A percentile compares a stretch with the other conserved stretches of the same genome.
Conservation (phyloP, 176 grass and related monocot genomes). For the Triticum timopheevii region DNA sequence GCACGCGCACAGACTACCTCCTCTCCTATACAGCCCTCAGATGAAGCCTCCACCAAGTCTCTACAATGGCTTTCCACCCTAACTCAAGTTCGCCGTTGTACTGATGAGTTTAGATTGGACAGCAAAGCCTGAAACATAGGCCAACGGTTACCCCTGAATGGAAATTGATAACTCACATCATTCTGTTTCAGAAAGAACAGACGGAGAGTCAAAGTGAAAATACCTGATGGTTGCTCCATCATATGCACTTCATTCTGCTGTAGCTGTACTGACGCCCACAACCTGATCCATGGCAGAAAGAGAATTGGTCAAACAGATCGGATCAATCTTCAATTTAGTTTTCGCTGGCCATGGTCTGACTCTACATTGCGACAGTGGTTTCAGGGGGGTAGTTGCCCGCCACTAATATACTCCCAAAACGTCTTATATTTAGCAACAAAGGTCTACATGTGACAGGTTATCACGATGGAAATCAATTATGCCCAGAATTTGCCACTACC, state of each 20-base stretch:
- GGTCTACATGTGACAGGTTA: not conserved
- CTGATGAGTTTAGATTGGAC: not conserved
- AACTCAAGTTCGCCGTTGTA: not conserved
- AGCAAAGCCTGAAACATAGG: not conserved
- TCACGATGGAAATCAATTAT: not conserved
- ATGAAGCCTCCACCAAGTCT: not conserved
- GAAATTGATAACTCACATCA: not conserved
- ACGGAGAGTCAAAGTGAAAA: not conserved
- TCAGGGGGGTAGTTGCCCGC: not conserved
- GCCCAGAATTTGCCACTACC: not conserved
- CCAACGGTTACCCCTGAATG: not conserved
- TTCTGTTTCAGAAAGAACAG: not conserved
- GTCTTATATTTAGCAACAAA: too few relatives aligned
- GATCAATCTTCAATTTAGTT: not conserved
- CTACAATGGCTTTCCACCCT: not conserved
- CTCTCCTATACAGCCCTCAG: constrained; percentile 27
- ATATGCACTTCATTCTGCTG: constrained; percentile 28
- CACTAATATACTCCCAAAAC: not conserved
- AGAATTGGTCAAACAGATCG: not conserved
- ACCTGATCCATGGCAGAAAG: constrained; percentile 29
- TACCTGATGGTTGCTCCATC: not conserved
- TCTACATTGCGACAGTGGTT: not conserved
- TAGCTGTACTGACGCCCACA: constrained; percentile 22
- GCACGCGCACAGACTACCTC: not conserved
- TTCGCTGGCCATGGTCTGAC: not conserved